Evolutionary conservation across 2,329 filamentous ascomycete species (phyloP).

Genomic region (Trichoderma cornu-damae): DNA sequence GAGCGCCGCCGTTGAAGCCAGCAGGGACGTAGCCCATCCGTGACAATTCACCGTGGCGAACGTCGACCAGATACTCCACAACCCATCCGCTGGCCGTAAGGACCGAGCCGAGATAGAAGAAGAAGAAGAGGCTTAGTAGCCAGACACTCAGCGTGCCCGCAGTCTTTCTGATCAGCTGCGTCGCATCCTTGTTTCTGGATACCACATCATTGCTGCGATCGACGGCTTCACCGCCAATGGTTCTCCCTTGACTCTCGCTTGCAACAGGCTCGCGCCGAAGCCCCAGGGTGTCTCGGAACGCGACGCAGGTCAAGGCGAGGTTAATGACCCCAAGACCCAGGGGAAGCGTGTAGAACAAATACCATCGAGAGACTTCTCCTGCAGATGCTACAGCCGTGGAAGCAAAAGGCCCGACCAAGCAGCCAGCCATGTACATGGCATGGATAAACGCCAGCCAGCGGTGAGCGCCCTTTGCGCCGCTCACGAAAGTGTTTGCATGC

Average conservation of each 20-base stretch:
- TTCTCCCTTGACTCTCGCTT: constrained; percentile 16
- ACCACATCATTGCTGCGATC: neutral
- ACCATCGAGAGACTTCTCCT: constrained; percentile 40
- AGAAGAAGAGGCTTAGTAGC: constrained; percentile 58
- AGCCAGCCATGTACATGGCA: constrained; percentile 55
- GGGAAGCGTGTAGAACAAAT: constrained; percentile 52
- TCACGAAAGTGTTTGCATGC: constrained; percentile 58
- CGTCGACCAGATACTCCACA: constrained; percentile 58
- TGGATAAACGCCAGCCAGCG: constrained; percentile 60
- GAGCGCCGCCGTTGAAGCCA: constrained; percentile 53
- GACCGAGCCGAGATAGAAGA: constrained; percentile 54
- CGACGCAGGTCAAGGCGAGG: constrained; percentile 40
- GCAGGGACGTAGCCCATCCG: constrained; percentile 59
- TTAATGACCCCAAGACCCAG: constrained; percentile 50
- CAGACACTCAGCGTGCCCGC: constrained; percentile 47
- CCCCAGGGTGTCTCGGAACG: constrained; percentile 46
- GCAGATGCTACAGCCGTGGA: constrained; percentile 46
- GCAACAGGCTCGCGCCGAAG: constrained; percentile 23
- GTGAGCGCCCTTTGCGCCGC: constrained; percentile 45
- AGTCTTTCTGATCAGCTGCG: constrained; percentile 41
- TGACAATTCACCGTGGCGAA: constrained; percentile 52
- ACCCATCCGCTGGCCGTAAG: constrained; percentile 59
- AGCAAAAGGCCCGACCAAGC: constrained; percentile 52
- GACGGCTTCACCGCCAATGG: neutral
- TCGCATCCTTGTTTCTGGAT: constrained; percentile 32